Conservation (phyloP, 2,329 filamentous ascomycete species). For the Xylaria sp. region DNA sequence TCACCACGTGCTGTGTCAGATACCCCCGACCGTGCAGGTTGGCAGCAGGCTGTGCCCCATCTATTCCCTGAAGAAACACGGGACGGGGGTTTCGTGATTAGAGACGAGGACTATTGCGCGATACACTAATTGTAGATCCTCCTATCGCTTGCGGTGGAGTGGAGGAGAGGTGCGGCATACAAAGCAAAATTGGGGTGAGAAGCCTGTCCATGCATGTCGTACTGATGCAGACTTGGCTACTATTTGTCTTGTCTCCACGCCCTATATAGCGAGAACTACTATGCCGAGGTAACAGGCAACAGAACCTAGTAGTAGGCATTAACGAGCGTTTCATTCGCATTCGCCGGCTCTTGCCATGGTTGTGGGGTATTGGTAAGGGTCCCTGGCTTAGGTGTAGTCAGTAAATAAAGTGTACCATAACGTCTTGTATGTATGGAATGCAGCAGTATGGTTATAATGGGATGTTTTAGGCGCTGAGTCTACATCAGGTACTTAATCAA, state of each 20-base stretch:
- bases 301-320: neutral
- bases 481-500: no score
- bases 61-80: neutral
- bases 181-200: neutral
- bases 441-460: neutral
- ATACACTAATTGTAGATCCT: neutral
- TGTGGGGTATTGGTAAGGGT: neutral
- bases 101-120: neutral
- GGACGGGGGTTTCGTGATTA: neutral
- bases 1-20: slow-evolving; percentile 7
- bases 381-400: neutral
- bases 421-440: neutral
- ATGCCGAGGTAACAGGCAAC: neutral
- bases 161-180: neutral
- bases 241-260: no score
- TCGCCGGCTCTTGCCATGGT: neutral
- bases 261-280: neutral
- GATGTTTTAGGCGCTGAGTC: no score
- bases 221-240: neutral
- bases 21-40: neutral
- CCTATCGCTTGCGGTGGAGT: neutral
- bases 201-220: neutral
- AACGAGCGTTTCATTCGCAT: neutral
- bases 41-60: neutral
- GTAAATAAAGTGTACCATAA: neutral